These are phyloP conservation scores for Trypanosoma vivax DNA, from an alignment of 208 protist species.

Conservation along the genomic window DNA sequence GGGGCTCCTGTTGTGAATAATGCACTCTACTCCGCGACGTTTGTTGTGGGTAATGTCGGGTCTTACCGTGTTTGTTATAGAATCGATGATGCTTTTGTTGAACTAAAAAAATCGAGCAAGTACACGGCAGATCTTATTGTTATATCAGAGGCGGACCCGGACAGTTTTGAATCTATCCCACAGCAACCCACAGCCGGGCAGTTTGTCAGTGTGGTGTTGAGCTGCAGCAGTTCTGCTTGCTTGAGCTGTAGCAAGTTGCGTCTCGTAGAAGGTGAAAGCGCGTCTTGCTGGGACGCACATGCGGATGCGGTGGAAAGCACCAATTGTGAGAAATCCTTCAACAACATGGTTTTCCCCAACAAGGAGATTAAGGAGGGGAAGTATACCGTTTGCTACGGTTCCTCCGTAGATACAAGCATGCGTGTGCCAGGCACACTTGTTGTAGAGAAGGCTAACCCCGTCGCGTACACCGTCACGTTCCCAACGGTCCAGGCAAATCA, in stretches of 20 bases:
- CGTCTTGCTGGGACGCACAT: constrained; percentile 55
- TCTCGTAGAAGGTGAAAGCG: constrained; percentile 46
- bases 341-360: constrained; percentile 58
- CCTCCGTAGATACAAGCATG: constrained; percentile 19
- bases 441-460: constrained; percentile 59
- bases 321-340: constrained; percentile 54
- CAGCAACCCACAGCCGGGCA: constrained; percentile 49
- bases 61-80: constrained; percentile 83
- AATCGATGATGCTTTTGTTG: constrained; percentile 27
- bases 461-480: constrained; percentile 26
- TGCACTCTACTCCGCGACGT: constrained; percentile 31
- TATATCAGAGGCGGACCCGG: constrained; percentile 40
- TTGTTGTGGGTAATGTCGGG: constrained; percentile 56
- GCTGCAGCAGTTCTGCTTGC: constrained; percentile 34
- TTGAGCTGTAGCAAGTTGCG: constrained; percentile 52
- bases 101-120: constrained; percentile 39
- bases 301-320: constrained; percentile 20
- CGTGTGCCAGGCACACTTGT: constrained; percentile 61
- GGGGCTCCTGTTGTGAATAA: constrained; percentile 23
- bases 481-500: constrained; percentile 74
- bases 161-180: constrained; percentile 29
- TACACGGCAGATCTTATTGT: constrained; percentile 24
- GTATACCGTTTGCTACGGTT: constrained; percentile 82
- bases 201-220: constrained; percentile 56
- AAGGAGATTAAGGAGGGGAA: constrained; percentile 49